phyloP scores from a whole-genome alignment of 805 yeast genomes.

The Teunomyces lycoperdinae region DNA sequence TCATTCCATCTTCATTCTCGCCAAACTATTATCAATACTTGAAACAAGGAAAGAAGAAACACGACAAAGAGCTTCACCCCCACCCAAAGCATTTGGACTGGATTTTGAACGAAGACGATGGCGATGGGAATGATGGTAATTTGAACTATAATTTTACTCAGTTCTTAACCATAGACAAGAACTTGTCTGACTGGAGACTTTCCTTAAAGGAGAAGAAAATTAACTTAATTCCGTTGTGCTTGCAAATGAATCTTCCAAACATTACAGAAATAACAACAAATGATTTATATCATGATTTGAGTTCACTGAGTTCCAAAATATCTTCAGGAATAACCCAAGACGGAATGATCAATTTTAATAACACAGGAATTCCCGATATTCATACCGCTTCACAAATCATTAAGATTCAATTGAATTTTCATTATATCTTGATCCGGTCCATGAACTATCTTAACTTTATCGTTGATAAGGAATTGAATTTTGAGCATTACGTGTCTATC shows the following conservation, averaged over 20 bases:
- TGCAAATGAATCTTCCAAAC: constrained; percentile 26
- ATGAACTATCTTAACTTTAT: constrained; percentile 42
- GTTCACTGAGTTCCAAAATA: constrained; percentile 10
- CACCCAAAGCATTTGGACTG: constrained; percentile 31
- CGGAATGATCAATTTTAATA: constrained; percentile 21
- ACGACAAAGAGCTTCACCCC: constrained; percentile 19
- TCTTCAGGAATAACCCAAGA: constrained; percentile 12
- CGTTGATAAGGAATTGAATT: constrained; percentile 41
- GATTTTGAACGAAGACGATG: constrained; percentile 46
- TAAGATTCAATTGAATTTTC: constrained; percentile 44
- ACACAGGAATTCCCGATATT: constrained; percentile 37
- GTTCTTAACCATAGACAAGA: constrained; percentile 40
- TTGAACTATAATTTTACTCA: constrained; percentile 44
- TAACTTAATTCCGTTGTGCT: constrained; percentile 15
- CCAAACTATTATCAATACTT: constrained; percentile 45
- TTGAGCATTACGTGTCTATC: constrained; percentile 31
- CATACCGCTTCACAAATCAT: constrained; percentile 37
- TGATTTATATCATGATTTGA: constrained; percentile 31
- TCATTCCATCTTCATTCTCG: constrained; percentile 46
- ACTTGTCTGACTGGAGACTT: constrained; percentile 40
- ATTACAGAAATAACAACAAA: constrained; percentile 19
- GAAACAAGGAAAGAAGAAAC: constrained; percentile 19
- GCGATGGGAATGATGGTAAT: constrained; percentile 48
- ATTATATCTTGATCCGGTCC: constrained; percentile 40
- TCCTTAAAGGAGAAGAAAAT: constrained; percentile 30